Conservation (phyloP, 371 early-diverging fungal species). For the Lichtheimia corymbifera region DNA sequence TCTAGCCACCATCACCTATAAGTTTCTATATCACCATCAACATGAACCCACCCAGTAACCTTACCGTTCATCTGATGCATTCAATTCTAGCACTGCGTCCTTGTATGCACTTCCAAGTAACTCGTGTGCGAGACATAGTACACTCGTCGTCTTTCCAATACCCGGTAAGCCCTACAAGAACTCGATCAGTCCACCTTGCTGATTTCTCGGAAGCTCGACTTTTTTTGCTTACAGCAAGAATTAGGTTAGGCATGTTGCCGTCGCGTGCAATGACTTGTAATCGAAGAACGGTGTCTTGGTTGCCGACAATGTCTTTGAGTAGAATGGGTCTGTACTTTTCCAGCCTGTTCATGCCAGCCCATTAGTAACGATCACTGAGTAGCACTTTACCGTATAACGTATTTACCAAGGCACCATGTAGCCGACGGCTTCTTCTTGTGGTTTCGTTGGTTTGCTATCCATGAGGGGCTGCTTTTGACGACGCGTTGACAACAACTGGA, state of each 20-base stretch:
- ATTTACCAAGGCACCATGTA: slow-evolving; percentile 18
- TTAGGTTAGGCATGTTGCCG: slow-evolving; percentile 97
- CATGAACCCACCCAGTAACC: background rate
- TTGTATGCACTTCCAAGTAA: slow-evolving; percentile 83
- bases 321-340: slow-evolving; percentile 95
- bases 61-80: slow-evolving; percentile 98
- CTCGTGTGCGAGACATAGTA: slow-evolving; percentile 89
- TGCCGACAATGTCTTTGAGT: slow-evolving; percentile 95
- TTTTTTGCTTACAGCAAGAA: slow-evolving; percentile 75
- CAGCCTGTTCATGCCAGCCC: slow-evolving; percentile 61
- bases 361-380: background rate
- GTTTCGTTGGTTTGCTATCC: background rate
- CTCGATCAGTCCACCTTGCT: background rate
- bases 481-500: no score
- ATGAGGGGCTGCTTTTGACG: background rate
- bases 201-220: background rate
- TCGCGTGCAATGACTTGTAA: slow-evolving; percentile 83
- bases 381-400: background rate
- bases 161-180: slow-evolving; percentile 89
- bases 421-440: slow-evolving; percentile 8
- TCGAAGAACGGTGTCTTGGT: slow-evolving; percentile 89
- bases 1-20: slow-evolving; percentile 37
- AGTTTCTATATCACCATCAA: no score
- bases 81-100: slow-evolving; percentile 93
- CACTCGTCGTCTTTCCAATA: slow-evolving; percentile 99